Evolutionary conservation across 768 basidiomycete species (phyloP).

Genomic region (Sarcomyxa edulis): DNA sequence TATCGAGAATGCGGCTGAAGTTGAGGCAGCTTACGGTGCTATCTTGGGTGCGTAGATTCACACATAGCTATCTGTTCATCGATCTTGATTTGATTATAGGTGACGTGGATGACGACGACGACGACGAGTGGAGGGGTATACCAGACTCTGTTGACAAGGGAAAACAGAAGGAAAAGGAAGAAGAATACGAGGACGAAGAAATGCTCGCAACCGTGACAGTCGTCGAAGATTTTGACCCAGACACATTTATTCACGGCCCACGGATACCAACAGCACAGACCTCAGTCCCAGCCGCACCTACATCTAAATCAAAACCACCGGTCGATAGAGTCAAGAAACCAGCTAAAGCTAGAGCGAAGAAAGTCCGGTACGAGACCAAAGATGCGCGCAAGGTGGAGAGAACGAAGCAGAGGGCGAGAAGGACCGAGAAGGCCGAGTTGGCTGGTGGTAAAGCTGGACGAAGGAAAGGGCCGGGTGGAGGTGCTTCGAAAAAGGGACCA

Average conservation of each 20-base stretch:
- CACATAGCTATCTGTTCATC: conserved; percentile 1
- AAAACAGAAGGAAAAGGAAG: conserved; percentile 40
- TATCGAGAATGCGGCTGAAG: conserved; percentile 65
- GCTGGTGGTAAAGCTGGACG: conserved; percentile 71
- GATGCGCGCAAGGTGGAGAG: conserved; percentile 56
- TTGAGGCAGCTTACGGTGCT: conserved; percentile 70
- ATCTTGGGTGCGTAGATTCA: conserved; percentile 29
- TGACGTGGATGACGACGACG: conserved; percentile 33
- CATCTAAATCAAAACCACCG: conserved; percentile 11
- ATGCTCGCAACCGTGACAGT: conserved; percentile 86
- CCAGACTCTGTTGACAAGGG: conserved; percentile 19
- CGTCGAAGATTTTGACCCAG: conserved; percentile 86
- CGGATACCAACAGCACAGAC: conserved; percentile 5
- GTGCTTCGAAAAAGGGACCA: too few species aligned
- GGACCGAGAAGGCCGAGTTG: conserved; percentile 65
- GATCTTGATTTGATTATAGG: conserved; percentile 7
- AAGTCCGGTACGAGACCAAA: conserved; percentile 68
- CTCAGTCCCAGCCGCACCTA: conserved; percentile 8
- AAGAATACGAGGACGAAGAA: conserved; percentile 81
- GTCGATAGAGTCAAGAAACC: conserved; percentile 8
- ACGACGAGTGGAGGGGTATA: conserved; percentile 47
- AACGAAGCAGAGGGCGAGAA: conserved; percentile 57
- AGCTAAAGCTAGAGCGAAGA: conserved; percentile 17
- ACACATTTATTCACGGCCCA: conserved; percentile 48
- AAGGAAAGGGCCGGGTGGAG: too few species aligned